These are phyloP conservation scores for Strobilomyces echinocephalus DNA, from an alignment of 768 basidiomycete genomes.

Conservation along the genomic window DNA sequence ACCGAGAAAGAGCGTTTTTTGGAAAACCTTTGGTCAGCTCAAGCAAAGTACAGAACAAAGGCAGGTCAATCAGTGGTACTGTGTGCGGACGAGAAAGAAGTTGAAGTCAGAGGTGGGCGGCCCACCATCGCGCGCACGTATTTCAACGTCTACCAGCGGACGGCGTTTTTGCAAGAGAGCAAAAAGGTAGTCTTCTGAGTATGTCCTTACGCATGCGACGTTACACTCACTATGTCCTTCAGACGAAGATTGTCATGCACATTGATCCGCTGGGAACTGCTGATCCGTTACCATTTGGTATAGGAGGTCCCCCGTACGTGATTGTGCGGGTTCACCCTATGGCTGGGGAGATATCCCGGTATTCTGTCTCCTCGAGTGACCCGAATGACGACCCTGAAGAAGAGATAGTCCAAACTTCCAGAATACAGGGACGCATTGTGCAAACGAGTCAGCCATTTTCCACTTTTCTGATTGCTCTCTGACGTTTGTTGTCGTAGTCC, in stretches of 20 bases:
- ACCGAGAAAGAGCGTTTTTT: conserved; percentile 78
- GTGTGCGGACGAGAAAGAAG: conserved; percentile 67
- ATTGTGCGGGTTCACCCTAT: conserved; percentile 79
- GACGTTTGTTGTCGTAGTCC: conserved; percentile 45
- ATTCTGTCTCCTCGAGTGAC: conserved; percentile 69
- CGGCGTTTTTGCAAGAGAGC: conserved; percentile 68
- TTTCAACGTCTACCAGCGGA: conserved; percentile 84
- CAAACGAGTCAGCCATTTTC: conserved; percentile 66
- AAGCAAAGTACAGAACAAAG: conserved; percentile 74
- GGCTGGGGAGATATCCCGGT: conserved; percentile 78
- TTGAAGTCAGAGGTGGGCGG: conserved; percentile 61
- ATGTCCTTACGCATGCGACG: not conserved
- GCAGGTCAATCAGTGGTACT: conserved; percentile 70
- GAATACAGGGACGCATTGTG: conserved; percentile 70
- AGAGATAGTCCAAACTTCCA: conserved; percentile 73
- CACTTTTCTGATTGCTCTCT: not conserved
- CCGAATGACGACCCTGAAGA: conserved; percentile 71
- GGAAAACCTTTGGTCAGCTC: conserved; percentile 84
- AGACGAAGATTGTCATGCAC: conserved; percentile 88
- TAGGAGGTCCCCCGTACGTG: conserved; percentile 68
- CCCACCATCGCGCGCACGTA: conserved; percentile 73
- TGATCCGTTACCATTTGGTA: conserved; percentile 73
- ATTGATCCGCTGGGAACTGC: conserved; percentile 74
- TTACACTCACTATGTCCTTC: conserved; percentile 7
- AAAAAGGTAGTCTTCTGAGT: conserved; percentile 57